Evolutionary conservation across 805 yeast genomes (phyloP).

Genomic region (Candida silvatica): DNA sequence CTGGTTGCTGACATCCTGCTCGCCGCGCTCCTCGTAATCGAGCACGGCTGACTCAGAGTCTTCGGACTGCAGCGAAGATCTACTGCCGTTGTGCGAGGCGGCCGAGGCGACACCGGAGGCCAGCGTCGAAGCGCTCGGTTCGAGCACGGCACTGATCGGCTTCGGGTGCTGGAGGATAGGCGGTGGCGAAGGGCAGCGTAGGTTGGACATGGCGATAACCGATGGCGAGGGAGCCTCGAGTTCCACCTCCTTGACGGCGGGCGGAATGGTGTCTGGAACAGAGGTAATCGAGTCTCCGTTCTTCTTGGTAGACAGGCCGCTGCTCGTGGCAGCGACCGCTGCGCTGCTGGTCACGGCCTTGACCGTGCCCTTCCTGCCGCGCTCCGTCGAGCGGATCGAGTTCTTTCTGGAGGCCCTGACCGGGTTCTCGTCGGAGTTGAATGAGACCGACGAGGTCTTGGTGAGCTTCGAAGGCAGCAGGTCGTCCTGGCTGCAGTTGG

Average conservation of each 20-base stretch:
- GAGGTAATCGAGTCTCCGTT: too few relatives aligned
- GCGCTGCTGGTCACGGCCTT: background rate
- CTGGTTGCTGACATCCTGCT: background rate
- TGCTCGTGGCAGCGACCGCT: background rate
- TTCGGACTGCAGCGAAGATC: background rate
- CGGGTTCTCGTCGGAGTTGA: conserved; percentile 9
- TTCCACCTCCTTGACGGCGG: conserved; percentile 6
- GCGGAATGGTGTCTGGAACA: too few relatives aligned
- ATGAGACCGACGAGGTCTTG: conserved; percentile 7
- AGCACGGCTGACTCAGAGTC: background rate
- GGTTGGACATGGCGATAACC: conserved; percentile 46
- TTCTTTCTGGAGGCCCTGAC: conserved; percentile 13
- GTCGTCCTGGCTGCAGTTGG: too few relatives aligned
- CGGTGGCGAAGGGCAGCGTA: conserved; percentile 68
- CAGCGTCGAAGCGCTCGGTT: too few relatives aligned
- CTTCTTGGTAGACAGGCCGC: conserved; percentile 3
- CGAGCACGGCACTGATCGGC: conserved; percentile 7
- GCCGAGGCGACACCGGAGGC: background rate
- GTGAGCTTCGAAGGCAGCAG: background rate
- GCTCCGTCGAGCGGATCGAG: conserved; percentile 7
- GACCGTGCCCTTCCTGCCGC: background rate
- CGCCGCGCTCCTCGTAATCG: background rate
- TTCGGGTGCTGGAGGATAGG: conserved; percentile 41
- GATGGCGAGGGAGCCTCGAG: conserved; percentile 39
- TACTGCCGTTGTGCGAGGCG: background rate